A percentile compares a stretch with the other conserved stretches of the same genome.
These are phyloP conservation scores for Diaporthe vexans DNA, from an alignment of 2,329 filamentous ascomycete genomes.

Conservation along the genomic window DNA sequence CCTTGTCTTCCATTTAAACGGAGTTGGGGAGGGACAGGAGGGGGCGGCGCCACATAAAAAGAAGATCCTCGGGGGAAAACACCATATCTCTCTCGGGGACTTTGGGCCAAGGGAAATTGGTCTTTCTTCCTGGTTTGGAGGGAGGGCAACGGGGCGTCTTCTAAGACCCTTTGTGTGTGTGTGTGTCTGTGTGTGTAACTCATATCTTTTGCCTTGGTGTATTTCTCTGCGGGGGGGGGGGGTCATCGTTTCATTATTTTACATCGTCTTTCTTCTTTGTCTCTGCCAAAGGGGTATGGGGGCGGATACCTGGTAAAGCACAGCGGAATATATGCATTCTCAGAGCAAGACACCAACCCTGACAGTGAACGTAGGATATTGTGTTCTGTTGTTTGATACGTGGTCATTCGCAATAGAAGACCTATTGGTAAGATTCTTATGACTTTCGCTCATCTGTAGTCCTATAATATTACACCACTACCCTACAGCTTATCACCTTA, in stretches of 20 bases:
- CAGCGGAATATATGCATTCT: constrained; percentile 41
- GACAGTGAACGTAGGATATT: background rate
- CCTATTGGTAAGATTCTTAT: background rate
- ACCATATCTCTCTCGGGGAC: background rate
- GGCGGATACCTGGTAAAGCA: constrained; percentile 39
- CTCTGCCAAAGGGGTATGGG: constrained; percentile 32
- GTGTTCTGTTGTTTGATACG: background rate
- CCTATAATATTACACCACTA: background rate
- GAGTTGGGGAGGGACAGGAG: constrained; percentile 4
- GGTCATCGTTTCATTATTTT: constrained; percentile 38
- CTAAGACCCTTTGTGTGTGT: constrained; percentile 13
- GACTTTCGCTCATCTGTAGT: background rate
- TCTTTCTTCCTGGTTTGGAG: background rate
- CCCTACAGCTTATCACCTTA: background rate
- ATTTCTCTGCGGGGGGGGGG: constrained; percentile 32
- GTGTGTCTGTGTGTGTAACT: constrained; percentile 12
- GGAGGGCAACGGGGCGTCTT: background rate
- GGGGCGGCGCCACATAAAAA: background rate
- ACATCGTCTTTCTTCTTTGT: constrained; percentile 36
- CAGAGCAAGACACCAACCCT: background rate
- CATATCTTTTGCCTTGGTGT: constrained; percentile 14
- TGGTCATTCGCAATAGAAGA: background rate
- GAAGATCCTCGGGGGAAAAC: background rate
- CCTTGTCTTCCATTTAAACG: constrained; percentile 33
- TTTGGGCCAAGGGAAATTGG: background rate